These are phyloP conservation scores for Penicillium ucsense DNA, from an alignment of 495 filamentous ascomycete species.

Conservation along the genomic window DNA sequence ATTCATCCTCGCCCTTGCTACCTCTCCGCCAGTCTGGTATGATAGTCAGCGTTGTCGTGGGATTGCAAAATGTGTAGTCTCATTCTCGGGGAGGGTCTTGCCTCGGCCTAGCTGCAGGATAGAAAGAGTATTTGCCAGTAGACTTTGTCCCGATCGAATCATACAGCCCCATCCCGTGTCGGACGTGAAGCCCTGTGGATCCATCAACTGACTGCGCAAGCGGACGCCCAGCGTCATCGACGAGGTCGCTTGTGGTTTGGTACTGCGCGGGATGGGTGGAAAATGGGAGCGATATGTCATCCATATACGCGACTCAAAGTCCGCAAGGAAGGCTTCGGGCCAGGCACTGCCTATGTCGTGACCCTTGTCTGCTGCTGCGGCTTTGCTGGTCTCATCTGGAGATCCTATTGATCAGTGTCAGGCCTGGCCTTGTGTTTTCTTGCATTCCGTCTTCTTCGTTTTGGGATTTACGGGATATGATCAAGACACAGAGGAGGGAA, in stretches of 20 bases:
- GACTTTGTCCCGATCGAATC: slow-evolving; percentile 92
- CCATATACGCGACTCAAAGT: slow-evolving; percentile 92
- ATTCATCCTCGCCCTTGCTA: slow-evolving; percentile 51
- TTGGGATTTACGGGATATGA: too few relatives aligned
- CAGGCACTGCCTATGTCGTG: slow-evolving; percentile 46
- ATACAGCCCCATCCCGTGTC: slow-evolving; percentile 99
- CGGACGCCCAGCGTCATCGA: slow-evolving; percentile 80
- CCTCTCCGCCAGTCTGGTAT: slow-evolving; percentile 68
- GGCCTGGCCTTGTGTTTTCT: too few relatives aligned
- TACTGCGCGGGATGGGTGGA: slow-evolving; percentile 64
- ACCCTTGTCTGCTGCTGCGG: slow-evolving; percentile 1
- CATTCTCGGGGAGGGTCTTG: slow-evolving; percentile 10
- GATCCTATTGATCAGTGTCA: too few relatives aligned
- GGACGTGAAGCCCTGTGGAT: slow-evolving; percentile 76
- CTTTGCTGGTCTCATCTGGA: not conserved
- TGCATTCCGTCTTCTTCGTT: too few relatives aligned
- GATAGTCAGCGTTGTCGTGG: slow-evolving; percentile 13
- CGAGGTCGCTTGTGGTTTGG: slow-evolving; percentile 57
- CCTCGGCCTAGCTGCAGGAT: slow-evolving; percentile 70
- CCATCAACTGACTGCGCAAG: slow-evolving; percentile 68
- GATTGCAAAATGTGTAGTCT: not conserved
- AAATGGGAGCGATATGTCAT: slow-evolving; percentile 94
- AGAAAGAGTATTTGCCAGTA: slow-evolving; percentile 76
- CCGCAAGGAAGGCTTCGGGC: slow-evolving; percentile 78
- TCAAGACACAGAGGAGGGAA: too few relatives aligned